A percentile compares a stretch with the other conserved stretches of the same genome.
These are phyloP conservation scores for Cyclotella choctawhatcheeana DNA, from an alignment of 108 stramenopile species.

Conservation along the genomic window DNA sequence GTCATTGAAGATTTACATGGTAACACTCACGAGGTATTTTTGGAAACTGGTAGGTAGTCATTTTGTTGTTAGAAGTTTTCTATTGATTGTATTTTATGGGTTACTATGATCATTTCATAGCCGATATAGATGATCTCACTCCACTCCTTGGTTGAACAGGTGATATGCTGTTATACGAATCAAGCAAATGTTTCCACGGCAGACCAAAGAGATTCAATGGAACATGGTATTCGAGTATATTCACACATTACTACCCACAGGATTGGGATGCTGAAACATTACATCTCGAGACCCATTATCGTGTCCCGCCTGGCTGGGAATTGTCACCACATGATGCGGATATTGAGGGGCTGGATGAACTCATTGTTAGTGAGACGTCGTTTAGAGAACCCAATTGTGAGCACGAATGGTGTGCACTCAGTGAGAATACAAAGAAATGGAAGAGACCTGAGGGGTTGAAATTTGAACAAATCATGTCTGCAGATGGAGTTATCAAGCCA, in stretches of 20 bases:
- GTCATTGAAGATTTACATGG: slow-evolving; percentile 71
- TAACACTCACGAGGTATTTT: slow-evolving; percentile 39
- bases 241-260: slow-evolving; percentile 80
- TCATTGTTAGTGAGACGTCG: slow-evolving; percentile 65
- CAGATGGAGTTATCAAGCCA: slow-evolving; percentile 23
- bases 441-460: slow-evolving; percentile 19
- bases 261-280: slow-evolving; percentile 50
- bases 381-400: slow-evolving; percentile 75
- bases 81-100: too few species aligned
- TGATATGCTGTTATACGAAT: slow-evolving; percentile 88
- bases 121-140: too few species aligned
- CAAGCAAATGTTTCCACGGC: slow-evolving; percentile 83
- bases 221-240: slow-evolving; percentile 71
- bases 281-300: slow-evolving; percentile 68
- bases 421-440: slow-evolving; percentile 55
- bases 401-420: slow-evolving; percentile 69
- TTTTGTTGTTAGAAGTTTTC: too few species aligned
- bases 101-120: too few species aligned
- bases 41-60: too few species aligned
- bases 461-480: slow-evolving; percentile 16
- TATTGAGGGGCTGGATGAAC: slow-evolving; percentile 28
- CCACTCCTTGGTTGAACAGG: too few species aligned
- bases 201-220: slow-evolving; percentile 75
- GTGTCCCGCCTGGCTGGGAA: slow-evolving; percentile 63
- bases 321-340: slow-evolving; percentile 21